phyloP scores from a whole-genome alignment of 176 grass and related monocot genomes.

The Canna indica region DNA sequence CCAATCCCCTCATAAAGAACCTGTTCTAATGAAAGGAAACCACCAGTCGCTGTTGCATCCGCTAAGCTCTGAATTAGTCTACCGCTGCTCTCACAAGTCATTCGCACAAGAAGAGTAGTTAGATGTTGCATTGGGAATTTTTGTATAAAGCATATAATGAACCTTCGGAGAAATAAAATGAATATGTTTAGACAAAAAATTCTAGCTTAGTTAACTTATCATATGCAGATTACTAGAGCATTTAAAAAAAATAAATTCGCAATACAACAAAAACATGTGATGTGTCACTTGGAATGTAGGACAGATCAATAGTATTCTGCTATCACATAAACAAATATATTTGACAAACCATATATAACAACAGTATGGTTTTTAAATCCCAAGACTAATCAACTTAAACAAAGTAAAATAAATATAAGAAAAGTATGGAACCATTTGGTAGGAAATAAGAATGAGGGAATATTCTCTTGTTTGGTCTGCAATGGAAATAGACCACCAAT shows the following conservation, averaged over 20 bases:
- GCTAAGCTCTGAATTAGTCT: slow-evolving; percentile 68
- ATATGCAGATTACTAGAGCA: neutral
- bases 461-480: too few relatives aligned
- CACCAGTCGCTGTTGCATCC: slow-evolving; percentile 56
- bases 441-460: too few relatives aligned
- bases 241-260: neutral
- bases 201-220: neutral
- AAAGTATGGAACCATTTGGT: too few relatives aligned
- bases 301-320: neutral
- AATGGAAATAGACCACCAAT: too few relatives aligned
- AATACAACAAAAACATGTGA: neutral
- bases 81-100: slow-evolving; percentile 47
- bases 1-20: slow-evolving; percentile 81
- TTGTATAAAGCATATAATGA: neutral
- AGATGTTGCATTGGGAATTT: neutral
- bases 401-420: too few relatives aligned
- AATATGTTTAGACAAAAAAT: neutral
- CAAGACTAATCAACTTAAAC: too few relatives aligned
- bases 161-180: neutral
- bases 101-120: neutral
- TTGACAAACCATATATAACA: neutral
- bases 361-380: too few relatives aligned
- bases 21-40: slow-evolving; percentile 80
- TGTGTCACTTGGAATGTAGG: neutral
- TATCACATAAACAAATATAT: neutral